Conservation (phyloP, 75 land plant genomes). For the Selaginella moellendorffii region DNA sequence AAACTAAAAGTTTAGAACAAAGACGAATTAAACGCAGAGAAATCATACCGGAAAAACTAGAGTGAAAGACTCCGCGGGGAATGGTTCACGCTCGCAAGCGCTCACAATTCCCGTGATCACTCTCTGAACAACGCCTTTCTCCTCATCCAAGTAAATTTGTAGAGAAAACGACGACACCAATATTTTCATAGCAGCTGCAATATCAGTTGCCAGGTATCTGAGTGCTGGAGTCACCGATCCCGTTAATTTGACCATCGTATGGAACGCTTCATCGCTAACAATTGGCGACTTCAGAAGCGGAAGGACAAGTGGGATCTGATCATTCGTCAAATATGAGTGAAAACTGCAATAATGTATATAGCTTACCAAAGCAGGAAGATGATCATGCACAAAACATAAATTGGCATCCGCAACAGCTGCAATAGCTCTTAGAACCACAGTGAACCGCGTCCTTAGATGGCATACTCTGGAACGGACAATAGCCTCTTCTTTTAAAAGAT, state of each 20-base stretch:
- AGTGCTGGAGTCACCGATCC: slow-evolving; percentile 62
- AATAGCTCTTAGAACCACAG: slow-evolving; percentile 59
- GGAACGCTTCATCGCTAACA: slow-evolving; percentile 64
- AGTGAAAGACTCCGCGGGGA: slow-evolving; percentile 82
- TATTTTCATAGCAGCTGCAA: slow-evolving; percentile 67
- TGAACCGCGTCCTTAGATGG: slow-evolving; percentile 39
- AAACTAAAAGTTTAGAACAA: slow-evolving; percentile 6
- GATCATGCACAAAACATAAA: slow-evolving; percentile 67
- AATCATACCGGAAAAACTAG: slow-evolving; percentile 71
- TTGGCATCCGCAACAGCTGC: slow-evolving; percentile 75
- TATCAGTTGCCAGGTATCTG: slow-evolving; percentile 62
- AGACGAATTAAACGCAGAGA: background rate
- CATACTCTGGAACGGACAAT: slow-evolving; percentile 44
- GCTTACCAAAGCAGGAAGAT: slow-evolving; percentile 75
- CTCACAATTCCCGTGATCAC: slow-evolving; percentile 42
- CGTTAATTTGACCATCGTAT: slow-evolving; percentile 61
- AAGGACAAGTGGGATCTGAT: slow-evolving; percentile 20
- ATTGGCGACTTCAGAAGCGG: slow-evolving; percentile 67
- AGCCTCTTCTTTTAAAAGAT: slow-evolving; percentile 73
- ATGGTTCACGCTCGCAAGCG: slow-evolving; percentile 74
- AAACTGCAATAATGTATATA: background rate
- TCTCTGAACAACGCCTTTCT: slow-evolving; percentile 53
- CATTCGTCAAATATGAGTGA: background rate
- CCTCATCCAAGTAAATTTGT: slow-evolving; percentile 14
- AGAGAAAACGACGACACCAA: slow-evolving; percentile 29